Evolutionary conservation across 352 stramenopile species (phyloP), one percentile per base, ranked within the genome.

Genomic region (Phytophthora parvispora): DNA sequence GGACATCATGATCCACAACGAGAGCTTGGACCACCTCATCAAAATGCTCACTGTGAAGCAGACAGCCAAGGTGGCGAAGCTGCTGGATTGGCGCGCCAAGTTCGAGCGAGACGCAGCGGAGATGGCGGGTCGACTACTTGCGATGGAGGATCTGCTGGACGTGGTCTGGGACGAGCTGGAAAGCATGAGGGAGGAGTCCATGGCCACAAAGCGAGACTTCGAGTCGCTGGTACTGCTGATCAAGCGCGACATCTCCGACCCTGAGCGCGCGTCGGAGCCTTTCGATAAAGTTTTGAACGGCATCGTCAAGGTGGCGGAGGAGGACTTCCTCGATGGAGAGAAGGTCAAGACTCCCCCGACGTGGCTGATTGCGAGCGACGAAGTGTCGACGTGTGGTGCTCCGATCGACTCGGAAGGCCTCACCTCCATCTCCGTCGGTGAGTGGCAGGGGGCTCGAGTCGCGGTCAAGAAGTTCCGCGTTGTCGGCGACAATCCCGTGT

Each of bases 381-480:
- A 47, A n/a, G n/a, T n/a, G n/a, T n/a, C n/a, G n/a, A n/a, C n/a
- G n/a, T n/a, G n/a, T n/a, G n/a, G n/a, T n/a, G n/a, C n/a, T n/a
- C n/a, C n/a, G n/a, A 43, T 43, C 36, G 36, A 43, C 36, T 15
- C 16, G 5, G n/a, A 43, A 43, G 36, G 36, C 6, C 36, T 8
- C 12, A 20, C 36, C 13, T 15, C 36, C 1, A 72, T 72, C 29
- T 72, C 62, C n/a, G 42, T 65, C 6, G 71, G 62, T 0, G n/a
- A 67, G 24, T 78, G 71, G 66, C 66, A 78, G 13, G 71, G 65
- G 6, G 60, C 57, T 18, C 31, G 18, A 52, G 65, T 78, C 18
- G 71, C 65, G n/a, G 49, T 78, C 34, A 78, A 78, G 57, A 72
- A 64, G 29, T 78, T 70, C 29, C 10, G 49, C 12, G n/a, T 69